Conservation (phyloP, 441 rosid genomes). For the Gossypium schwendimanii region DNA sequence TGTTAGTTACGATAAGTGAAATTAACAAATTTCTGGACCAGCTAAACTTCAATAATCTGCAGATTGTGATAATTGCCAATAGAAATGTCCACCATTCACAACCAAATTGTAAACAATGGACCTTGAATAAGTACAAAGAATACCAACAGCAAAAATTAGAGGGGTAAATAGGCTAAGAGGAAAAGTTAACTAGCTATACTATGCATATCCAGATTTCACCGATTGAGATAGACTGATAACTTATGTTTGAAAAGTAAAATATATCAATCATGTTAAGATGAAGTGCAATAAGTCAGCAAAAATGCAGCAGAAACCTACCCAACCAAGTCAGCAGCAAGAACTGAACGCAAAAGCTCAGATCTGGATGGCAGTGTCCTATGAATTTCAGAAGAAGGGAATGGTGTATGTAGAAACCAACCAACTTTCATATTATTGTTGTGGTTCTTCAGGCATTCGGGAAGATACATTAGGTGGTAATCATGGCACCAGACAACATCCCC, state of each 20-base stretch:
- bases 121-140: background rate
- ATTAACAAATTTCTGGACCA: background rate
- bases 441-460: constrained; percentile 87
- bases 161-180: background rate
- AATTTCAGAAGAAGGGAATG: constrained; percentile 99
- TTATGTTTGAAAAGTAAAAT: background rate
- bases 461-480: constrained; percentile 97
- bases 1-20: background rate
- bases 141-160: background rate
- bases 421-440: constrained; percentile 82
- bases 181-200: background rate
- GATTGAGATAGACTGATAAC: background rate
- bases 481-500: constrained; percentile 99
- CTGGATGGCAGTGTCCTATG: constrained; percentile 95
- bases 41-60: background rate
- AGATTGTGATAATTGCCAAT: background rate
- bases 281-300: background rate
- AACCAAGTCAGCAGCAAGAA: constrained; percentile 96
- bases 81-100: background rate
- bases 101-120: background rate
- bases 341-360: constrained; percentile 83
- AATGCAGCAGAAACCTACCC: constrained; percentile 53
- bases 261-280: background rate
- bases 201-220: background rate
- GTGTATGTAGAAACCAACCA: constrained; percentile 99